Evolutionary conservation across 345 rosid species (phyloP), one percentile per base, ranked within the genome.

Genomic region (Camelina laxa): DNA sequence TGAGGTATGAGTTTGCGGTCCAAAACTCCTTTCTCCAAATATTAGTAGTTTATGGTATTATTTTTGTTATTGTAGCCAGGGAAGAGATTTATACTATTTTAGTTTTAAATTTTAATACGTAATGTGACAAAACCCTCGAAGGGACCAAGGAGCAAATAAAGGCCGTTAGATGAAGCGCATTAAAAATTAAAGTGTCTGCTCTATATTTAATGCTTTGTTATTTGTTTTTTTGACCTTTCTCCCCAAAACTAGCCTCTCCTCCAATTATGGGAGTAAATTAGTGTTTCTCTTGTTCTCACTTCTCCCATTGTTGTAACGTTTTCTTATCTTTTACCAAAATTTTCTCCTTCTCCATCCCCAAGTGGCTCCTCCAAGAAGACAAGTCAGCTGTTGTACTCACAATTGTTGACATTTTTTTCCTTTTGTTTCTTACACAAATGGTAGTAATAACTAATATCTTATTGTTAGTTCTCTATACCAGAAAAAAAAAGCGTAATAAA

Each of bases 1-100:
- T 50, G 60, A 71, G 31, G 60, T 30, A 62, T 17, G 57, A 54
- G 38, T 54, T 0, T 64, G 35, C 17, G 70, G 77, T 63, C 70
- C 47, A 41, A 72, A 72, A 22, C 31, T 21, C 27, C 12, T 20
- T 49, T 48, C 16, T 60, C 21, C 60, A 36, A 17, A 36, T n/a
- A n/a, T n/a, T n/a, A 24, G 27, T 24, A 24, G 4, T 24, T 24
- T 24, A 24, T 3, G 4, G 27, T 24, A 24, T 47, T 11, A 31
- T 12, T 19, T 14, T 54, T 17, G 49, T 42, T n/a, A n/a, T n/a
- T n/a, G n/a, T n/a, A n/a, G n/a, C n/a, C n/a, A n/a, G 54, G 55
- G 54, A 7, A 30, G 27, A 69, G 4, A 54, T 30, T 41, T 41
- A 14, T 61, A 5, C 4, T n/a, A n/a, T 30, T 30, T 3, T 5